Base-by-base conservation (phyloP, 108 stramenopile species). In the Stephanodiscus triporus region DNA sequence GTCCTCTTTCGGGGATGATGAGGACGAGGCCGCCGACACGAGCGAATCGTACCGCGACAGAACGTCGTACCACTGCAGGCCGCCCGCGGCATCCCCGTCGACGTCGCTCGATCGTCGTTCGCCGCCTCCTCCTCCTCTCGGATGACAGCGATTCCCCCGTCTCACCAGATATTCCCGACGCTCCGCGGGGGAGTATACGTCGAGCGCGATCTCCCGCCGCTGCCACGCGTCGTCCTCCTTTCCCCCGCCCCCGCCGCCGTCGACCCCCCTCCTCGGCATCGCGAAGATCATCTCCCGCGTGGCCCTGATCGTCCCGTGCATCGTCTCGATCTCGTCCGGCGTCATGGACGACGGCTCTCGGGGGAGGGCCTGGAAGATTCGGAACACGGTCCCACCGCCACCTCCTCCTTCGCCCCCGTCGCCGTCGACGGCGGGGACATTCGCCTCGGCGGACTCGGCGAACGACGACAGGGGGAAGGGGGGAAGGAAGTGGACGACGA, bases 101-200 rank as follows among this genome's bases (percentile, higher is more conserved):
- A 53, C 23, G 51, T 53, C 51, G 23, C 20, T 20, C 32, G 32
- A 34, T 20, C 20, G 48, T 24, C 48, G 40, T 49, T 51, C 56
- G 19, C 51, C 23, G 29, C 26, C 42, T 32, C 59, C 49, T 8
- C 61, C 55, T 5, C 47, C 71, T 32, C 66, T 65, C 1, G 78
- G 78, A 57, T 80, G 68, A 27, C 78, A 80, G 20, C 61, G 60
- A 48, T 57, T 22, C 2, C 78, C 78, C 29, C 67, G 50, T 37
- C 68, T 72, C 22, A 73, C 78, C 17, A 80, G 47, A 38, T 80
- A 80, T 20, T 80, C 72, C 0, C 78, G 65, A 22, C 78, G 66
- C 64, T 80, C 78, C 13, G 67, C 27, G 72, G 78, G 78, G n/a
- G 78, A 45, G 45, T 80, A 80, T 30, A 80, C 57, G 61, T 80